Base-by-base conservation (phyloP, 2,329 filamentous ascomycete genomes). In the Scopulariopsis brevicaulis region DNA sequence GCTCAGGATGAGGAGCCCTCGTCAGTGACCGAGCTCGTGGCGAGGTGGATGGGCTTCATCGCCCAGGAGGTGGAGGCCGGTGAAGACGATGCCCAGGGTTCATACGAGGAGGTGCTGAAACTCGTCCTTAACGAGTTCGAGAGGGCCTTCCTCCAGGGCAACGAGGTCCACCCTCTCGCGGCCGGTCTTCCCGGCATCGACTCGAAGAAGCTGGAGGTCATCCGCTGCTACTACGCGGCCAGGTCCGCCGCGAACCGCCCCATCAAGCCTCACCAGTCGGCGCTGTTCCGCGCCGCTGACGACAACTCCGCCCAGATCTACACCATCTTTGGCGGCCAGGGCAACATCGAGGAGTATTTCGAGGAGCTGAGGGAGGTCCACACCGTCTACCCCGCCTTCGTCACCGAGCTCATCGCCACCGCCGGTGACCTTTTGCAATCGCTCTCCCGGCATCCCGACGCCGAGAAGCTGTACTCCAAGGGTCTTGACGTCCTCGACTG, bases 341-440 rank as follows among this genome's bases (percentile, higher is more conserved):
- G 94, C 65, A 99, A 99, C 73, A 97, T 99, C 63, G 93, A 99
- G 74, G 95, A 99, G 75, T 99, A 99, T 75, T 99, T 99, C 67
- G 93, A 99, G 65, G 94, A 99, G 77, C 82, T 99, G 62, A 86
- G 94, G 59, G 88, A 96, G 71, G 83, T 97, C 59, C 93, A 93
- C 77, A 85, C 80, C 66, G 96, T 92, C 60, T 99, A 99, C 74
- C 87, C 89, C 14, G 88, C 88, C 32, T 95, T 99, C 64, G 84
- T 96, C 5, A 87, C 90, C 64, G 90, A 95, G 63, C 84, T 97
- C 63, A 82, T 99, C 67, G 80, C 81, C 32, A 82, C 85, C 25
- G 86, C 91, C 8, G 92, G 94, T 15, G 87, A 95, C 67, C 84
- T 96, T 58, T 82, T 99, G n/a, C 90, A 93, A 69, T 85, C 78